Base-by-base conservation (phyloP, 345 rosid genomes). In the Gossypium herbaceum region DNA sequence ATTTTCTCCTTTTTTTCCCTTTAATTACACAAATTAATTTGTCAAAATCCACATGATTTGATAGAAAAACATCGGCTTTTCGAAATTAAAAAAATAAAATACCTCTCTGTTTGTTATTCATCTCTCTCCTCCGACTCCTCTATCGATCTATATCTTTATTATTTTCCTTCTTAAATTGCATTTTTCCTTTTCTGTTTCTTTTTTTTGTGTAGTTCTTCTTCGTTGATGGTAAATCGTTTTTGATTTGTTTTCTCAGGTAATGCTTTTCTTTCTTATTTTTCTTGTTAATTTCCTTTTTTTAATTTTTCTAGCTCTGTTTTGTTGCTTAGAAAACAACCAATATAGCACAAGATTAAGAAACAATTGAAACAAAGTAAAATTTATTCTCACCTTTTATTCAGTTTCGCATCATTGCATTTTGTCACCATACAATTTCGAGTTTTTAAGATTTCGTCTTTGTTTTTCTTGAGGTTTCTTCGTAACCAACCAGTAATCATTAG, bases 161-260 rank as follows among this genome's bases (percentile, higher is more conserved):
- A 17, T n/a, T 43, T 19, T 20, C 15, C 43, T n/a, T 20, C 13
- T 9, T 41, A 41, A 64, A 41, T 19, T 1, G 22, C 13, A 8
- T 8, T 64, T 64, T n/a, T 12, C 39, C 1, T 9, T 12, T 51
- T 39, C 7, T 41, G 43, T 16, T 39, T 7, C 1, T 34, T 34
- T 5, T 34, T 34, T 34, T 4, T 34, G 7, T 34, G 41, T 34
- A 58, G n/a, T 62, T 62, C 15, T 62, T 62, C 79, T 81, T 84
- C 73, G 90, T 86, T 85, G 89, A 85, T 87, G 93, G 77, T 92
- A 41, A 2, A 44, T 20, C 44, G 68, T 50, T 51, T 77, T 71
- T 77, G 55, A 19, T 34, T 64, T 76, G 56, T n/a, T 54, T 41
- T 54, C 11, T 52, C 57, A 62, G 82, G 88, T 80, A 76, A 44